Evolutionary conservation across 805 yeast species (phyloP), one percentile per base, ranked within the genome.

Genomic region (Myxozyma kluyveri): DNA sequence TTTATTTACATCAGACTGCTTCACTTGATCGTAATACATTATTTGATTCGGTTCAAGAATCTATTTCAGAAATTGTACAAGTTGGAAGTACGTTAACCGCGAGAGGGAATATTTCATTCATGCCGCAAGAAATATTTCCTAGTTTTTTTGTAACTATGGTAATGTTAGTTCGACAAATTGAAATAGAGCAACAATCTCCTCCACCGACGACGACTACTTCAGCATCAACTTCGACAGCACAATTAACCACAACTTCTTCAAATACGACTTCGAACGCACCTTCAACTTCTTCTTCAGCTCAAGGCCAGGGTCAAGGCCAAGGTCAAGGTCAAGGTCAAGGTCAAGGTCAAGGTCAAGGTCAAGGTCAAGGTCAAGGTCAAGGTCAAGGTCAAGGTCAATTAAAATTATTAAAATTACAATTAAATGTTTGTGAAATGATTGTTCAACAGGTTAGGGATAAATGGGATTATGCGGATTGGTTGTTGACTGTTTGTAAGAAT

Each of bases 391-490:
- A n/a, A n/a, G n/a, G n/a, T n/a, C n/a, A n/a, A n/a, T n/a, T n/a
- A n/a, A n/a, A n/a, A n/a, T n/a, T n/a, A n/a, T n/a, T n/a, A n/a
- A n/a, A n/a, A n/a, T n/a, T n/a, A 37, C 56, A 46, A 44, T 7
- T 54, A 27, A 38, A 39, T 19, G 21, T 56, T 21, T 55, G 58
- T 38, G 56, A 54, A 41, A 31, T 42, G 41, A 50, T 56, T 18
- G 26, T 56, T 12, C 36, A 36, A 18, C 49, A 50, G 29, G 33
- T 45, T 17, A 52, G 47, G 29, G 60, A 56, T 19, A 33, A 22
- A n/a, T 56, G 60, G 60, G 60, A 56, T 5, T 54, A 55, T 31
- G 58, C 60, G 21, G 56, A 50, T n/a, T 55, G 54, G 49, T 33
- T 54, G 4, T 26, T 54, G 18, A 43, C 46, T 10, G 33, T 53